Base-by-base conservation (phyloP, 1,139 yeast genomes). In the Magnusiomyces tetraspermus region DNA sequence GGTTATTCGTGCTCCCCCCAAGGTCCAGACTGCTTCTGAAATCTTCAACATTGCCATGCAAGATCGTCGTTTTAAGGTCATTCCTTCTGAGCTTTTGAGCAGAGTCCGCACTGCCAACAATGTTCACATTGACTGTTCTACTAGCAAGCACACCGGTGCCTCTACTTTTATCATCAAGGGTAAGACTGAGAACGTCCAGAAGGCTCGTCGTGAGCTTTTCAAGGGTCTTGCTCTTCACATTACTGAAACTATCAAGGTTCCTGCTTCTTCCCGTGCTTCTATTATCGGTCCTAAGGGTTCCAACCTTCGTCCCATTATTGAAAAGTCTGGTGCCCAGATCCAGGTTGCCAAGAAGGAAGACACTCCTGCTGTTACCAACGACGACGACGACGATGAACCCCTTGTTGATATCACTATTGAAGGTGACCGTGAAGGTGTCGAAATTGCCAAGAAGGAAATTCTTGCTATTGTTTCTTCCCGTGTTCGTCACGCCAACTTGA, bases 251-350 rank as follows among this genome's bases (percentile, higher is more conserved):
- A 78, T 92, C 65, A 69, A 75, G 47, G 80, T 92, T 54, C 97
- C 98, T 42, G 78, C 92, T 28, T 79, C 79, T 60, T 77, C 88
- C 52, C 80, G 96, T 68, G 78, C 95, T 2, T 78, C 80, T 55
- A 79, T 94, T 58, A 89, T 94, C 70, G 99, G 99, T 55, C 78
- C 92, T 48, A 86, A 83, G 67, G 99, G 98, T 64, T 78, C 78
- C 60, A 85, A 76, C 58, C 79, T 94, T 68, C 85, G 82, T 65
- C 89, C 92, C 55, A 86, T 94, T 61, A 76, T 85, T 53, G 84
- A 77, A 53, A 75, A 79, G 48, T 77, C 85, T 57, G 85, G 80
- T 52, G 88, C 87, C 53, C 84, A 76, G 62, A 79, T 92, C 64
- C 89, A 89, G 63, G 80, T 92, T 63, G 83, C 82, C 24, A 78